Percentiles rank a stretch among this genome's conserved stretches.
These are phyloP conservation scores for Urochloa ruziziensis DNA, from an alignment of 176 grass and related monocot species.

Conservation along the genomic window DNA sequence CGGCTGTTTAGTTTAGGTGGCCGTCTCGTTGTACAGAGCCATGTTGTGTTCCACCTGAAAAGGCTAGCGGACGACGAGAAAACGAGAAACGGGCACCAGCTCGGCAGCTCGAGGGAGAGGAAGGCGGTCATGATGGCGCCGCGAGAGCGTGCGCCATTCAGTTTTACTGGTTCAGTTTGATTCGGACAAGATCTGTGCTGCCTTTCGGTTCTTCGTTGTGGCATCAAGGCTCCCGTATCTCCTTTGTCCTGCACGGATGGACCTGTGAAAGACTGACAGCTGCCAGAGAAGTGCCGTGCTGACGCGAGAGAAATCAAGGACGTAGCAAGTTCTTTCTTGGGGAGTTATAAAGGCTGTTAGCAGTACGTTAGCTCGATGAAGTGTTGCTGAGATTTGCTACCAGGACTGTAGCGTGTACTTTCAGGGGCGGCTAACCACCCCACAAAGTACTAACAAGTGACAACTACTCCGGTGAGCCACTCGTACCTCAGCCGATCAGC, in stretches of 20 bases:
- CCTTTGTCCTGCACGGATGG: not conserved
- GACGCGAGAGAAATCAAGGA: not conserved
- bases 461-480: too few relatives aligned
- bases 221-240: not conserved
- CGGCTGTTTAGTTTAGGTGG: conserved; percentile 8
- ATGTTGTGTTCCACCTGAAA: not conserved
- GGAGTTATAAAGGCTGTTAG: not conserved
- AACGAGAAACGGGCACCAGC: not conserved
- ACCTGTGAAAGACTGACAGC: not conserved
- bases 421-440: not conserved
- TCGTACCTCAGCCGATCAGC: not conserved
- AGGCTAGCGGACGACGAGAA: not conserved
- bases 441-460: not conserved
- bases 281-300: not conserved
- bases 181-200: not conserved
- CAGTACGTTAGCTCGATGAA: not conserved
- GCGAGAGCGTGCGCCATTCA: not conserved
- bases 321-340: not conserved
- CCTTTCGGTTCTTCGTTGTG: not conserved
- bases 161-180: too few relatives aligned
- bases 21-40: not conserved
- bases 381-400: not conserved
- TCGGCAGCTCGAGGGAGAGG: not conserved
- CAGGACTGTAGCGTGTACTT: not conserved
- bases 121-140: not conserved